Evolutionary conservation across 1,284 basidiomycete genomes (phyloP).

Genomic region (Moesziomyces parantarcticus): DNA sequence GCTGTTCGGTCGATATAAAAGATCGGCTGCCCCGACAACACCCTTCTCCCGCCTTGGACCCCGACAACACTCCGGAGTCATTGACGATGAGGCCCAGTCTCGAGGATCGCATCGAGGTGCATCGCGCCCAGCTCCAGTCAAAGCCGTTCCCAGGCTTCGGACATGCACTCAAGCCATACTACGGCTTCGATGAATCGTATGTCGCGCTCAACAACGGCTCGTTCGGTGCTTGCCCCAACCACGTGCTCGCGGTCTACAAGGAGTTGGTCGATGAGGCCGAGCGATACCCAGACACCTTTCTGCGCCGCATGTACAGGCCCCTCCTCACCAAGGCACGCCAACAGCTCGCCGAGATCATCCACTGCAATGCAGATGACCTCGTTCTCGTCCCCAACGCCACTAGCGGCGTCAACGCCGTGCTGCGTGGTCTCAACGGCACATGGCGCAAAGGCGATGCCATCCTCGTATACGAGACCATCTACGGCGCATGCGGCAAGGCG

Average conservation of each 20-base stretch:
- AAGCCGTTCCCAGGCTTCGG: constrained; percentile 40
- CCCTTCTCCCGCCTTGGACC: background rate
- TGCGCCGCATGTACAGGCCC: constrained; percentile 25
- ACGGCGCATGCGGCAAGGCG: constrained; percentile 60
- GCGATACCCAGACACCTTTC: constrained; percentile 27
- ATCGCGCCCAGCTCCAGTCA: constrained; percentile 11
- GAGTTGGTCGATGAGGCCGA: constrained; percentile 29
- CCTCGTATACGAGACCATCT: constrained; percentile 54
- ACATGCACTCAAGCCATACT: constrained; percentile 22
- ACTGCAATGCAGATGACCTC: constrained; percentile 45
- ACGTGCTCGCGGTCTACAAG: constrained; percentile 28
- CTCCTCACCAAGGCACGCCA: constrained; percentile 13
- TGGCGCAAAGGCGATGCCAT: constrained; percentile 63
- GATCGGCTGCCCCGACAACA: background rate
- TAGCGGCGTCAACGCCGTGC: constrained; percentile 61
- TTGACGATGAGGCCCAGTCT: constrained; percentile 1
- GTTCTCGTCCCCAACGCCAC: constrained; percentile 66
- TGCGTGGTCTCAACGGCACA: constrained; percentile 51
- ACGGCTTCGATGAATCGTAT: constrained; percentile 37
- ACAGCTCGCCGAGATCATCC: constrained; percentile 21
- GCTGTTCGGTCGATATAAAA: background rate
- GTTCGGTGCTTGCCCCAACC: constrained; percentile 43
- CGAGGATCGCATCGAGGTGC: constrained; percentile 17
- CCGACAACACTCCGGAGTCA: no score
- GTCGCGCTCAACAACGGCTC: constrained; percentile 47